Base-by-base conservation (phyloP, 805 yeast species). In the Ogataea trehaloabstinens region DNA sequence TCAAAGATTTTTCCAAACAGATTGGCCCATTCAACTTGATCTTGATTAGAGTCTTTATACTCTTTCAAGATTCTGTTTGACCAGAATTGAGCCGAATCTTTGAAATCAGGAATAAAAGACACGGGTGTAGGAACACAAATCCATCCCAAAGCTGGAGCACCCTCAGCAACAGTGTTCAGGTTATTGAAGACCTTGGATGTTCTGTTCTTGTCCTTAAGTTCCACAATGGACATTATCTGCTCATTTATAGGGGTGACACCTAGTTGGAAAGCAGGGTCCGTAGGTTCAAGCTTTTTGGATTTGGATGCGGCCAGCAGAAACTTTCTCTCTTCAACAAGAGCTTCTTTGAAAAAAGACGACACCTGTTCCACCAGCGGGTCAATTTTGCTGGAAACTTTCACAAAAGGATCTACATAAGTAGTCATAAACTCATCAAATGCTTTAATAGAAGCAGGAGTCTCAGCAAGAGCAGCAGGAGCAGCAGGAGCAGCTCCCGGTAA, bases 11-110 rank as follows among this genome's bases (percentile, higher is more conserved):
- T 61, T 52, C 78, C 64, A 56, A 79, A 86, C 12, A 63, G 55
- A 45, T 80, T 78, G 28, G 84, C 96, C 98, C 98, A 93, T 41
- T 82, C 84, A 19, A 74, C 81, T 34, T 86, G 86, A 39, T 67
- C 68, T 28, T 76, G 70, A 51, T 85, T 89, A 34, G 75, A 66
- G 15, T 82, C 95, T 63, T 76, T 88, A 67, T 67, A 80, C 45
- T 88, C 96, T 64, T 90, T 90, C 60, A 90, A 65, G 30, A 91
- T 82, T 52, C 95, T 78, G 66, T 93, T 90, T 8, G 95, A 76
- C 89, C 97, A 93, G 66, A 93, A 93, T 60, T 84, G 91, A 24
- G 96, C 85, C 16, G 95, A 79, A 56, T 93, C 99, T 58, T 83
- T 85, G 65, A 81, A 85, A 48, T 90, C 96, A 3, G 84, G 77